Evolutionary conservation across 192 early-diverging fungal genomes (phyloP).

Genomic region (Spizellomyces punctatus): DNA sequence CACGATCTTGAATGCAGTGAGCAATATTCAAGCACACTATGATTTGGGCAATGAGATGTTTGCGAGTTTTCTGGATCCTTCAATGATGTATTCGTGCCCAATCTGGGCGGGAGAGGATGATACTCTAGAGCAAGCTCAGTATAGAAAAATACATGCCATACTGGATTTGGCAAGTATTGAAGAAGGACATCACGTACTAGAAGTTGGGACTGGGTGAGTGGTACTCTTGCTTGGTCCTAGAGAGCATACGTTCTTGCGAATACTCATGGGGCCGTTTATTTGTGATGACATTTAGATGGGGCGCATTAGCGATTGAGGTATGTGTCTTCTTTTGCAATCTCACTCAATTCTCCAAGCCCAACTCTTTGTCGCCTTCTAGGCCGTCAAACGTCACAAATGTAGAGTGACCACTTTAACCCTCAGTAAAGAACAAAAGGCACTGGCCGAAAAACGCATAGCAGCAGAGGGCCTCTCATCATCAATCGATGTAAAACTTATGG

Average conservation of each 20-base stretch:
- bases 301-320: conserved; percentile 62
- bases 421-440: conserved; percentile 63
- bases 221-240: not conserved
- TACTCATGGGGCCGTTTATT: not conserved
- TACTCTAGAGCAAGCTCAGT: conserved; percentile 65
- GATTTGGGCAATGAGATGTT: conserved; percentile 80
- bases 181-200: conserved; percentile 62
- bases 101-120: conserved; percentile 57
- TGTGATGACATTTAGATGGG: conserved; percentile 49
- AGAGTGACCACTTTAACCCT: conserved; percentile 67
- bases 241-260: too few species aligned
- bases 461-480: conserved; percentile 54
- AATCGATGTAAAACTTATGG: conserved; percentile 65
- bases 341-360: too few species aligned
- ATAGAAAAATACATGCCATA: conserved; percentile 63
- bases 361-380: not conserved
- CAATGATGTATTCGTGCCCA: conserved; percentile 77
- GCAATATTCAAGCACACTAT: conserved; percentile 74
- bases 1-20: conserved; percentile 58
- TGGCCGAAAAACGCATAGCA: conserved; percentile 65
- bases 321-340: too few species aligned
- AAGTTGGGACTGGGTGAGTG: conserved; percentile 67
- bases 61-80: conserved; percentile 63
- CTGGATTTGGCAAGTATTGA: conserved; percentile 57
- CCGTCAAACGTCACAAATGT: conserved; percentile 59